These are phyloP conservation scores for Chionographis japonica DNA, from an alignment of 106 monocot genomes.

Conservation along the genomic window DNA sequence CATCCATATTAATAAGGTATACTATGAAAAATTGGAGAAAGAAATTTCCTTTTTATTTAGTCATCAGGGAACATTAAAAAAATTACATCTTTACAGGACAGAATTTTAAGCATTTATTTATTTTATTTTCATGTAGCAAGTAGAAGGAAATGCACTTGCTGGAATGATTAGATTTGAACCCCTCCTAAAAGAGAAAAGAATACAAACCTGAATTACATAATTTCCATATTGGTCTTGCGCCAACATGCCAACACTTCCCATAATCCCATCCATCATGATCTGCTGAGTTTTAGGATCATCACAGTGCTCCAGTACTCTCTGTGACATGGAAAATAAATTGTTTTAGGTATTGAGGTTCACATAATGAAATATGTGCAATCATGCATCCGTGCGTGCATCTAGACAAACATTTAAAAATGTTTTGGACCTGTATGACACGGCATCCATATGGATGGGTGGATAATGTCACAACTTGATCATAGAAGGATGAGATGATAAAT, in stretches of 20 bases:
- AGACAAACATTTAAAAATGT: background rate
- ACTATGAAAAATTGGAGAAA: too few species aligned
- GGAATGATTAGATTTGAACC: too few species aligned
- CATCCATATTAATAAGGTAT: too few species aligned
- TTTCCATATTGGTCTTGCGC: constrained; percentile 79
- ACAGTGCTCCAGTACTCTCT: constrained; percentile 76
- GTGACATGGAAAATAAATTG: constrained; percentile 5
- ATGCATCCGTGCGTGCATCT: background rate
- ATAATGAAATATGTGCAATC: background rate
- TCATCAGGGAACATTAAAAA: too few species aligned
- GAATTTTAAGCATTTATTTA: too few species aligned
- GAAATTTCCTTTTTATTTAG: too few species aligned
- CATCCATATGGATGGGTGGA: constrained; percentile 62
- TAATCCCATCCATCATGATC: constrained; percentile 60
- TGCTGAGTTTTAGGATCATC: constrained; percentile 53
- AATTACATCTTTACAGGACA: too few species aligned
- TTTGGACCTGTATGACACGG: constrained; percentile 54
- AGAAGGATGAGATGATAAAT: constrained; percentile 47
- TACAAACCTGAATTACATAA: constrained; percentile 72
- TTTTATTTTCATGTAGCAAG: too few species aligned
- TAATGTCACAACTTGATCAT: constrained; percentile 42
- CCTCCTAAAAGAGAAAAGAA: background rate
- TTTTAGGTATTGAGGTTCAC: background rate
- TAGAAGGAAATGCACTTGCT: too few species aligned
- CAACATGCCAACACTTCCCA: constrained; percentile 36